Conservation (phyloP, 768 basidiomycete genomes). For the Psilocybe subaeruginosa region DNA sequence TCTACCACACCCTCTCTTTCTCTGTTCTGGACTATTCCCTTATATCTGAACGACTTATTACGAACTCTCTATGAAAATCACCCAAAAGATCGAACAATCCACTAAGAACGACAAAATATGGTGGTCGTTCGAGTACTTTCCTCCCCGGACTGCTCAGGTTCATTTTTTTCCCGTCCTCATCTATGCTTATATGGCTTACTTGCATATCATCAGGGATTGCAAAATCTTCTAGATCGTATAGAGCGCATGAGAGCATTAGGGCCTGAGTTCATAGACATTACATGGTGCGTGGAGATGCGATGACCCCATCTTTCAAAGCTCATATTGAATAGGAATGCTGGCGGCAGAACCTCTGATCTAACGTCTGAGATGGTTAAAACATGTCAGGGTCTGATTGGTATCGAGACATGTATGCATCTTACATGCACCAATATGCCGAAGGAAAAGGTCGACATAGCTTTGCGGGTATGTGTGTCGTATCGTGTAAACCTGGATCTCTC, state of each 20-base stretch:
- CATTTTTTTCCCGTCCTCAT: conserved; percentile 13
- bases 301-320: background rate
- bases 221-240: conserved; percentile 97
- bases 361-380: conserved; percentile 94
- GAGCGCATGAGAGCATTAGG: conserved; percentile 96
- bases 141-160: conserved; percentile 93
- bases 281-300: conserved; percentile 61
- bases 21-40: conserved; percentile 23
- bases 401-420: conserved; percentile 98
- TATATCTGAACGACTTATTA: conserved; percentile 16
- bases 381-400: conserved; percentile 89
- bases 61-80: conserved; percentile 80
- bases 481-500: background rate
- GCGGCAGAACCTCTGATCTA: conserved; percentile 92
- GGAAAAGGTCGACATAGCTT: conserved; percentile 91
- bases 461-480: conserved; percentile 60
- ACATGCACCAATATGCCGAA: conserved; percentile 99
- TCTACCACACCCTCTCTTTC: conserved; percentile 19
- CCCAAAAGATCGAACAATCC: conserved; percentile 88
- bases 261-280: conserved; percentile 98
- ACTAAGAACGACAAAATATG: conserved; percentile 85
- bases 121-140: conserved; percentile 99
- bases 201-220: conserved; percentile 62
- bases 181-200: background rate
- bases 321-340: conserved; percentile 77